These are phyloP conservation scores for Cyclotella distinguenda DNA, from an alignment of 108 stramenopile species.

Conservation along the genomic window DNA sequence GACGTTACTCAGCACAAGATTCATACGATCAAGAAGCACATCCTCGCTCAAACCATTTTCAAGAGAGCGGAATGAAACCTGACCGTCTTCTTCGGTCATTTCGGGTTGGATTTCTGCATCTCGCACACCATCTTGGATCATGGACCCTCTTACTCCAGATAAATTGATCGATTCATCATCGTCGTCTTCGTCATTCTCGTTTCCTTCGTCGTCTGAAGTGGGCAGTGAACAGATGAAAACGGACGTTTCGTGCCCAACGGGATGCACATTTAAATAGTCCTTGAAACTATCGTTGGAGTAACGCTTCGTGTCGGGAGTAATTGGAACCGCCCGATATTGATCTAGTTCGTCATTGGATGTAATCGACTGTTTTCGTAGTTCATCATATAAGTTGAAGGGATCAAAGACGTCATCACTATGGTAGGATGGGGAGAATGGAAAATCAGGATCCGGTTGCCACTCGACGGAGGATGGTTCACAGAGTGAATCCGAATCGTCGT, in stretches of 20 bases:
- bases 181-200: no score
- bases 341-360: not conserved
- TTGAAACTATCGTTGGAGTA: not conserved
- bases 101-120: no score
- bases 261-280: conserved; percentile 9
- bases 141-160: no score
- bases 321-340: not conserved
- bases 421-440: not conserved
- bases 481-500: no score
- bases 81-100: no score
- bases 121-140: no score
- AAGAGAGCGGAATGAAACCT: no score
- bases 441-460: not conserved
- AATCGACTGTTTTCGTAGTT: not conserved
- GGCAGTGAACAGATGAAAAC: conserved; percentile 1
- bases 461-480: not conserved
- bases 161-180: not conserved
- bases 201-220: not conserved
- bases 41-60: no score
- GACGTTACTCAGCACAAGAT: not conserved
- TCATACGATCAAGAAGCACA: not conserved
- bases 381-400: conserved; percentile 13
- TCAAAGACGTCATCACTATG: conserved; percentile 6
- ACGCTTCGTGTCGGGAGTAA: not conserved
- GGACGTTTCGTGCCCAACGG: not conserved